Conservation (phyloP, 768 basidiomycete genomes). For the Holtermannia corniformis region DNA sequence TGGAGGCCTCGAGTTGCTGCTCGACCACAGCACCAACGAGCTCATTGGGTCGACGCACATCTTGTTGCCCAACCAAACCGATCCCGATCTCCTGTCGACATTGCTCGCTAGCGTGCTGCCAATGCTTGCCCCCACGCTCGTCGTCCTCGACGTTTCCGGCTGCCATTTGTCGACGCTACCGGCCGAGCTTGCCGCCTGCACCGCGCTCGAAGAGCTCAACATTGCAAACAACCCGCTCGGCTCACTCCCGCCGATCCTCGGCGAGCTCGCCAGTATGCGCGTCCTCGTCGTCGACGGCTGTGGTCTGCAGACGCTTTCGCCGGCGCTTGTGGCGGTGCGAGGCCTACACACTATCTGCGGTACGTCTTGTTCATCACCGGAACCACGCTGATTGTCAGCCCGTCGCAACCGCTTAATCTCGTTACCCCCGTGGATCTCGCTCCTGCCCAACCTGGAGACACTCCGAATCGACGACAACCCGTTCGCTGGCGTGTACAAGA, state of each 20-base stretch:
- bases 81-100: conserved; percentile 42
- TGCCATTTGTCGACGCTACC: conserved; percentile 79
- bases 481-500: conserved; percentile 87
- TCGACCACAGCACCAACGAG: conserved; percentile 20
- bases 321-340: conserved; percentile 60
- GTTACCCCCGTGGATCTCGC: conserved; percentile 90
- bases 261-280: conserved; percentile 62
- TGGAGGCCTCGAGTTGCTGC: conserved; percentile 31
- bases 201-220: conserved; percentile 82
- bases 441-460: conserved; percentile 68
- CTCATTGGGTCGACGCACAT: conserved; percentile 75
- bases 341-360: conserved; percentile 61
- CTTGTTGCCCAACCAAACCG: conserved; percentile 66
- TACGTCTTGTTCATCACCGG: conserved; percentile 9
- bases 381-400: conserved; percentile 47
- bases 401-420: conserved; percentile 78
- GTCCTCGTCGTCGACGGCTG: conserved; percentile 91
- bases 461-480: conserved; percentile 92
- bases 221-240: conserved; percentile 83
- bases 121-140: conserved; percentile 62
- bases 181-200: conserved; percentile 67
- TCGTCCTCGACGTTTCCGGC: conserved; percentile 86
- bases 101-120: conserved; percentile 65
- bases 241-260: conserved; percentile 81
- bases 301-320: conserved; percentile 65